Evolutionary conservation across 2,329 filamentous ascomycete genomes (phyloP), one percentile per base, ranked within the genome.

Genomic region (Aspergillus brunneoviolaceus): DNA sequence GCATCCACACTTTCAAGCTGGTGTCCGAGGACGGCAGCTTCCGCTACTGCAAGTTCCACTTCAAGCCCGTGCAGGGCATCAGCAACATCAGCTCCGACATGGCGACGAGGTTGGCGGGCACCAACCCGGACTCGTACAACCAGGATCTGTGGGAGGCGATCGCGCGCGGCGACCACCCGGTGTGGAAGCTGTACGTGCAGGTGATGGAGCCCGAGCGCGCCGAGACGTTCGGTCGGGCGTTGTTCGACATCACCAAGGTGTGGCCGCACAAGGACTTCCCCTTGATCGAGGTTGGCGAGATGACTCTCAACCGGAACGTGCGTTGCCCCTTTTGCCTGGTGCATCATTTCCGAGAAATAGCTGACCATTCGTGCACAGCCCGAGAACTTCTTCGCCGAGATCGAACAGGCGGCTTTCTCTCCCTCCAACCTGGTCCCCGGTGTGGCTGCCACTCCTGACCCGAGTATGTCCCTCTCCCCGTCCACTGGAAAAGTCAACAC

Each of bases 371-470:
- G 2, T 49, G 19, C 49, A 72, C 51, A 73, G 71, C 69, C 81
- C 1, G 71, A 79, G 51, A 88, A 89, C 71, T 89, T 87, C 74
- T 88, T 88, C 65, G 77, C 81, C 47, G 87, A 90, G 66, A 84
- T 89, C 51, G 87, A 90, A 72, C 87, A 90, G 74, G 83, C 85
- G 0, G 84, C 85, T 0, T 90, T 90, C 68, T 86, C 84, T 0
- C 87, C 88, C 0, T 84, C 83, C 0, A 86, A 84, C 61, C 77
- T 90, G 70, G 85, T 89, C 0, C 87, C 86, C 0, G 88, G 88
- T 1, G 80, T 87, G 51, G 86, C 83, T 55, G 82, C 85, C 0
- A 85, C 84, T 0, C 84, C 85, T 6, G 87, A 90, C 67, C 84
- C 85, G 76, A 82, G 72, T 73, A 61, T 58, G 68, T 39, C 14